These are phyloP conservation scores for Wickerhamomyces silvicola DNA, from an alignment of 805 yeast species.

Conservation along the genomic window DNA sequence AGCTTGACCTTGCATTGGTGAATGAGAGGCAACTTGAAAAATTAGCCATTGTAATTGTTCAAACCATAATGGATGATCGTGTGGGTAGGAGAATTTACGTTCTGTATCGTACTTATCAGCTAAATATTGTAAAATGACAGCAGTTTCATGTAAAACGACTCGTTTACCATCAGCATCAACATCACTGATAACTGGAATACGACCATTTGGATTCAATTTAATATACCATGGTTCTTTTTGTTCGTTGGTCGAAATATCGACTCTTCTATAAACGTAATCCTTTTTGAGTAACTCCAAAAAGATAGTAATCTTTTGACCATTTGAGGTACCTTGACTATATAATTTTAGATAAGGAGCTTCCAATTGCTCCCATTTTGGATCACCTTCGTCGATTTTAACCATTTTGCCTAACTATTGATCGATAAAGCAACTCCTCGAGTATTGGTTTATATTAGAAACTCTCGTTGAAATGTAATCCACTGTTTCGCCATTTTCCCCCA, in stretches of 20 bases:
- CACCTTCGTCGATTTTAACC: slow-evolving; percentile 13
- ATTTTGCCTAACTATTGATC: no score
- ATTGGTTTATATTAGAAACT: no score
- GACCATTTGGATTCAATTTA: slow-evolving; percentile 51
- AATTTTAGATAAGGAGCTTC: slow-evolving; percentile 35
- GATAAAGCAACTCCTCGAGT: no score
- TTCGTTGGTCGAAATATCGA: slow-evolving; percentile 36
- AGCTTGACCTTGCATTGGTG: slow-evolving; percentile 50
- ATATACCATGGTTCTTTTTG: slow-evolving; percentile 52
- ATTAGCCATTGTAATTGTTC: slow-evolving; percentile 43
- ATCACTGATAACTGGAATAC: slow-evolving; percentile 46
- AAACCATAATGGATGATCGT: slow-evolving; percentile 37
- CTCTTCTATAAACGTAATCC: slow-evolving; percentile 24
- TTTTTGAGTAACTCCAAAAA: slow-evolving; percentile 26
- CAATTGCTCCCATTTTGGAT: slow-evolving; percentile 9
- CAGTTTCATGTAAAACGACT: slow-evolving; percentile 45
- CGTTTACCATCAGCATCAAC: slow-evolving; percentile 29
- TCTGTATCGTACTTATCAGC: slow-evolving; percentile 53
- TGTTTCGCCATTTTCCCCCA: no score
- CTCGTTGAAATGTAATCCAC: no score
- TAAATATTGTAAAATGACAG: slow-evolving; percentile 50
- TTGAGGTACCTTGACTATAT: slow-evolving; percentile 32
- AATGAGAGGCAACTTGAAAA: slow-evolving; percentile 49
- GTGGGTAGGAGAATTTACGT: slow-evolving; percentile 29
- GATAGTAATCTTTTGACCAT: slow-evolving; percentile 32